Evolutionary conservation across 2,329 filamentous ascomycete genomes (phyloP).

Genomic region (Aureobasidium sp.): DNA sequence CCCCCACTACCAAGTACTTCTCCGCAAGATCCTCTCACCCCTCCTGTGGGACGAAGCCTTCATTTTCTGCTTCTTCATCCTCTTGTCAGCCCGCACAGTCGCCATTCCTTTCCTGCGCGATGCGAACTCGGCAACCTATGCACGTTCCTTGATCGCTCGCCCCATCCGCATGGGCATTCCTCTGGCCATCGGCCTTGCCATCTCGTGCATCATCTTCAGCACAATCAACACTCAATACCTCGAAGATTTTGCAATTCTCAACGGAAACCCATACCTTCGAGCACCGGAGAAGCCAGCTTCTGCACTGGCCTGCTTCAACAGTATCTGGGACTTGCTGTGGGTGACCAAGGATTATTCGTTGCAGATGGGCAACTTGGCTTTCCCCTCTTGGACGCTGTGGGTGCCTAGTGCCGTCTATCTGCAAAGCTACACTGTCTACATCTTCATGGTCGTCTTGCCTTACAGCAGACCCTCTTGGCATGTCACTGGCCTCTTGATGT

Average conservation of each 20-base stretch:
- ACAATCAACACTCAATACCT: slow-evolving; percentile 31
- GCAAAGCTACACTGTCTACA: slow-evolving; percentile 43
- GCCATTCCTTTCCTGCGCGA: slow-evolving; percentile 37
- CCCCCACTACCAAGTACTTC: slow-evolving; percentile 28
- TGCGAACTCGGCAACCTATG: slow-evolving; percentile 30
- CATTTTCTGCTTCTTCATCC: slow-evolving; percentile 41
- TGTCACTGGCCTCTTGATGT: slow-evolving; percentile 32
- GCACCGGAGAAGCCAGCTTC: neutral
- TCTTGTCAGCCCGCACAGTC: slow-evolving; percentile 40
- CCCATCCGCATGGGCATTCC: slow-evolving; percentile 38
- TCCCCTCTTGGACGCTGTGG: slow-evolving; percentile 40
- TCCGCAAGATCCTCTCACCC: slow-evolving; percentile 40
- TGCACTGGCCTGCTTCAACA: slow-evolving; percentile 32
- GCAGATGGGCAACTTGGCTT: slow-evolving; percentile 35
- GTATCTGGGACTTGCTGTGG: slow-evolving; percentile 42
- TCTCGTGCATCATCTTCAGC: slow-evolving; percentile 33
- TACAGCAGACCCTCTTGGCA: slow-evolving; percentile 37
- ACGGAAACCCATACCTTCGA: neutral
- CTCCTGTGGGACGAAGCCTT: slow-evolving; percentile 41
- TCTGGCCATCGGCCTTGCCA: slow-evolving; percentile 34
- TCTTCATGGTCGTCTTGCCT: slow-evolving; percentile 41
- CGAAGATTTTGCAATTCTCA: neutral
- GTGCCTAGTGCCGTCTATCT: slow-evolving; percentile 37
- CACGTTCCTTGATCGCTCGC: slow-evolving; percentile 37
- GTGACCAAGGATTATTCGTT: slow-evolving; percentile 30